These are phyloP conservation scores for Rhodofomes roseus DNA, from an alignment of 1,284 basidiomycete species.

Conservation along the genomic window DNA sequence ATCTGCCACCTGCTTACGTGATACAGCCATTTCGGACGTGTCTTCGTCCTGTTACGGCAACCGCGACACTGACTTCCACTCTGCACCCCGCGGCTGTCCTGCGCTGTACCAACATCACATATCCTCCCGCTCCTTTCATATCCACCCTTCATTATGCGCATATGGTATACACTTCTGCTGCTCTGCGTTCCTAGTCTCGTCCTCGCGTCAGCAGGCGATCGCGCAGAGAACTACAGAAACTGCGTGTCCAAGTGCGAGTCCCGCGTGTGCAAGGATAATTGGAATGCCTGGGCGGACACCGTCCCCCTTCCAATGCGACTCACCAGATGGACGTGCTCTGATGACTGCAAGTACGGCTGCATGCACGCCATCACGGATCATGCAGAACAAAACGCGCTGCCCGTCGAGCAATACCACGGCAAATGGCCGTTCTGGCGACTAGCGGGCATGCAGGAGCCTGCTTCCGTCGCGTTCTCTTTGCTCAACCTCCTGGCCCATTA, in stretches of 20 bases:
- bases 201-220: conserved; percentile 30
- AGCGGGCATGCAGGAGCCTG: conserved; percentile 89
- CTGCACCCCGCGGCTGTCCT: too few relatives aligned
- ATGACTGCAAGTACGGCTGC: conserved; percentile 89
- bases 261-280: conserved; percentile 12
- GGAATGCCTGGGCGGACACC: conserved; percentile 9
- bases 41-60: background rate
- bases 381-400: conserved; percentile 40
- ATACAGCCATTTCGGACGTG: conserved; percentile 5
- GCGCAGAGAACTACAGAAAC: conserved; percentile 22
- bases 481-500: conserved; percentile 79
- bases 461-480: conserved; percentile 87
- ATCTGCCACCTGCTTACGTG: conserved; percentile 22
- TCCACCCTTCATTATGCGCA: background rate
- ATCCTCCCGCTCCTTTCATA: background rate
- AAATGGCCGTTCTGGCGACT: conserved; percentile 96
- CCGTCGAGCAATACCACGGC: conserved; percentile 83
- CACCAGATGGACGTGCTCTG: conserved; percentile 75
- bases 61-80: background rate
- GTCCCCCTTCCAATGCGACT: conserved; percentile 47
- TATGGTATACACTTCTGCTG: conserved; percentile 1
- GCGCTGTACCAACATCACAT: background rate
- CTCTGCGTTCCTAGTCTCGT: conserved; percentile 3
- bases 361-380: conserved; percentile 79
- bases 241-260: conserved; percentile 27